phyloP scores from a whole-genome alignment of 306 rosid species.

The Vigna trinervia region DNA sequence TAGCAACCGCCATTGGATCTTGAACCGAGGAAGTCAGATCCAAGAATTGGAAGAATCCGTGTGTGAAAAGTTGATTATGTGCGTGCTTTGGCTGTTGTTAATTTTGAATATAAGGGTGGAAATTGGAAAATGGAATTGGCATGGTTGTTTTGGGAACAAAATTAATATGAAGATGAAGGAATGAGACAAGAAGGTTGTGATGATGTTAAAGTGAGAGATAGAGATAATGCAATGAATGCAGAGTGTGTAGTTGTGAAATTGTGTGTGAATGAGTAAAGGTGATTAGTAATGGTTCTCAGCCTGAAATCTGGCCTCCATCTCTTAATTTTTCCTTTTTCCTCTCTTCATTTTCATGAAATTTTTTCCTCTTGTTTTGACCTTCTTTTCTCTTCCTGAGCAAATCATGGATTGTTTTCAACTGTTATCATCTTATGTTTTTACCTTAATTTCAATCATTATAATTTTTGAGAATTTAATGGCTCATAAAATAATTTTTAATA shows the following conservation, averaged over 20 bases:
- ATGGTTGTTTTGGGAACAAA: not conserved
- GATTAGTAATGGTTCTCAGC: conserved; percentile 23
- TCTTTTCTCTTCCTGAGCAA: not conserved
- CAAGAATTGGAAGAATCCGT: conserved; percentile 23
- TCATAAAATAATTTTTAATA: too few species aligned
- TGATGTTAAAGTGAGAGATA: not conserved
- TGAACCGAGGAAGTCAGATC: conserved; percentile 41
- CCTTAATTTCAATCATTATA: not conserved
- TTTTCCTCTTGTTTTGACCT: not conserved
- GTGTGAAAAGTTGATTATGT: not conserved
- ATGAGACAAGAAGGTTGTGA: conserved; percentile 15
- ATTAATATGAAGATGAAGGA: not conserved
- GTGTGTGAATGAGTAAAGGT: not conserved
- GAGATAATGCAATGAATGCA: conserved; percentile 30
- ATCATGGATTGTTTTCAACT: not conserved
- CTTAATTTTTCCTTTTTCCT: not conserved
- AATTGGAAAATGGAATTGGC: conserved; percentile 33
- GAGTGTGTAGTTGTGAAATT: conserved; percentile 6
- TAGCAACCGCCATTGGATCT: conserved; percentile 86
- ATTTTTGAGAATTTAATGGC: too few species aligned
- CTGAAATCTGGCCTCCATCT: conserved; percentile 23
- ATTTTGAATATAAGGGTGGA: not conserved
- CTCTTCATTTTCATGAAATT: not conserved
- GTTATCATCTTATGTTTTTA: too few species aligned
- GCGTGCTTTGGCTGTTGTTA: not conserved